Evolutionary conservation across 2,329 filamentous ascomycete species (phyloP).

Genomic region (Orbilia brochopaga): DNA sequence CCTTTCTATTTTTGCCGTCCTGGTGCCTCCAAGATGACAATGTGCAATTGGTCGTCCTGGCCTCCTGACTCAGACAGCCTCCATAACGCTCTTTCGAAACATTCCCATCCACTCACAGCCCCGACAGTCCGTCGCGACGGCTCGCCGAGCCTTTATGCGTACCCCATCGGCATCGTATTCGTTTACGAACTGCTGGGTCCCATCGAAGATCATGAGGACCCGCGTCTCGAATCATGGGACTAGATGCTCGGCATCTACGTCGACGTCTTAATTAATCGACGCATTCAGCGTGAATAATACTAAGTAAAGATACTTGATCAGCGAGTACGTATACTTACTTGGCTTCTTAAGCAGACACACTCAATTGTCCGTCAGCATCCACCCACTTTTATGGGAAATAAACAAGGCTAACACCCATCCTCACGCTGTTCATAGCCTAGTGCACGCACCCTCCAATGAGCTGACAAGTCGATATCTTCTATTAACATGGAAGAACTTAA

Average conservation of each 20-base stretch:
- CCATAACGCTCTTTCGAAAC: conserved; percentile 14
- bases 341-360: too few relatives aligned
- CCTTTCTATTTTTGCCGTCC: background rate
- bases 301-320: too few relatives aligned
- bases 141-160: conserved; percentile 19
- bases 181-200: conserved; percentile 3
- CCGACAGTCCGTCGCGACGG: conserved; percentile 10
- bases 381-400: too few relatives aligned
- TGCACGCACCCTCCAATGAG: too few relatives aligned
- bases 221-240: background rate
- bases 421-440: too few relatives aligned
- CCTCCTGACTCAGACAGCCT: conserved; percentile 49
- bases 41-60: conserved; percentile 32
- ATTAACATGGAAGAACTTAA: too few relatives aligned
- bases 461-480: too few relatives aligned
- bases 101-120: conserved; percentile 27
- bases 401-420: too few relatives aligned
- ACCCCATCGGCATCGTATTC: conserved; percentile 44
- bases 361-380: too few relatives aligned
- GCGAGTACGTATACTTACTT: too few relatives aligned
- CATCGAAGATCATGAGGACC: background rate
- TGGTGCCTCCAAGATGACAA: background rate
- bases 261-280: too few relatives aligned
- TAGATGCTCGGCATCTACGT: background rate
- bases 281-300: too few relatives aligned